Conservation (phyloP, 306 rosid genomes). For the Pterocarpus macrocarpus region DNA sequence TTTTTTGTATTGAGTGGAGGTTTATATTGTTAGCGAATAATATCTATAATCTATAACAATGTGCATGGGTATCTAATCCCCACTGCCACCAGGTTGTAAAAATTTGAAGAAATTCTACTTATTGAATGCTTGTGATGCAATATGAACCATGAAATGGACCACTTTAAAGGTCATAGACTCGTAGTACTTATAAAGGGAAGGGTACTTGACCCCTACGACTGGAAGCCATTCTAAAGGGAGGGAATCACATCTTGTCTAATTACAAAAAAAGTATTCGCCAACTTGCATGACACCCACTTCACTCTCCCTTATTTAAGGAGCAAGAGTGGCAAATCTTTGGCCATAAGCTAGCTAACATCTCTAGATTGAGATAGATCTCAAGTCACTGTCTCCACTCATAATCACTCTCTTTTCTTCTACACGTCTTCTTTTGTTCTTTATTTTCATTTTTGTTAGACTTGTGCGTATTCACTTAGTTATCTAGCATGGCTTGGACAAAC, state of each 20-base stretch:
- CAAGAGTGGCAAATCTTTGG: conserved; percentile 37
- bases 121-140: conserved; percentile 49
- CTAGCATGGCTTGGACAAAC: conserved; percentile 70
- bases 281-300: conserved; percentile 58
- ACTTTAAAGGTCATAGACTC: conserved; percentile 3
- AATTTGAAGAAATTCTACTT: conserved; percentile 51
- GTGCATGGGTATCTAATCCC: conserved; percentile 76
- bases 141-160: conserved; percentile 37
- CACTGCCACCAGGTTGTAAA: conserved; percentile 57
- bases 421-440: not conserved
- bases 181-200: not conserved
- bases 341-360: conserved; percentile 35
- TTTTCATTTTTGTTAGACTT: no score
- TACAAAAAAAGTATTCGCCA: conserved; percentile 52
- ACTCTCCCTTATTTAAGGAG: conserved; percentile 60
- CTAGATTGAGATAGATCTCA: not conserved
- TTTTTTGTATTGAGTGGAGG: conserved; percentile 32
- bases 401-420: not conserved
- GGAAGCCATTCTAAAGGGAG: conserved; percentile 3
- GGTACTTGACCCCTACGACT: conserved; percentile 4
- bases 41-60: conserved; percentile 45
- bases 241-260: conserved; percentile 61
- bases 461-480: not conserved
- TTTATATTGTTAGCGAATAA: conserved; percentile 59
- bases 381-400: not conserved